Evolutionary conservation across 2,329 filamentous ascomycete genomes (phyloP), one percentile per base, ranked within the genome.

Genomic region (Lojkania enalia): DNA sequence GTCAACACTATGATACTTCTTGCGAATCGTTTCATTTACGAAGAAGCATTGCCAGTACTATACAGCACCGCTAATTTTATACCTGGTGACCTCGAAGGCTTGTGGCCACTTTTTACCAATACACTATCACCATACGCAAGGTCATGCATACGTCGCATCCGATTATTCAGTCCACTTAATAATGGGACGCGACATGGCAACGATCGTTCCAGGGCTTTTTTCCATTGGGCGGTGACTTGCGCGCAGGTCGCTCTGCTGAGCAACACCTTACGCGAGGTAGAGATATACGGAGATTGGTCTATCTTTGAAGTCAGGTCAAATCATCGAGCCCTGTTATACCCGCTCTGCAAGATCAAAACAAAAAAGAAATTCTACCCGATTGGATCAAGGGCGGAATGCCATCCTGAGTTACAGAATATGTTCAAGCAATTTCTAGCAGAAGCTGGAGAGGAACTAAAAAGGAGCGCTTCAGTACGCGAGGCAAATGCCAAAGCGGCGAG

Each of bases 141-240:
- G n/a, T 46, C 48, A 9, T 46, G 49, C 29, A 60, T 64, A n/a
- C 47, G 50, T 18, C 35, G 39, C 9, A 46, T 61, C 15, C 47
- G 48, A 13, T 31, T 62, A 5, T 37, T 19, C 5, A 40, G 54
- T 5, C 45, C 44, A 16, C 11, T 33, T 6, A 35, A 42, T 15
- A 42, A 48, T 31, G 23, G 27, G 3, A 19, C 35, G 5, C 9
- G 32, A 15, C 43, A 35, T 15, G 29, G 33, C 20, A 18, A 25
- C 19, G 36, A 52, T 25, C 39, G 41, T 2, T 49, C 42, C 1
- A 44, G 39, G 9, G 30, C 40, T 2, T 45, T 46, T 2, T 55
- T 62, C 32, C 45, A 59, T 23, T 63, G 59, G 61, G 54, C 54
- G 2, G 30, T 63, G 2, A 60, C 58, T 1, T 64, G 61, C 32